Conservation (phyloP, 495 filamentous ascomycete genomes). For the Xylaria intraflava region DNA sequence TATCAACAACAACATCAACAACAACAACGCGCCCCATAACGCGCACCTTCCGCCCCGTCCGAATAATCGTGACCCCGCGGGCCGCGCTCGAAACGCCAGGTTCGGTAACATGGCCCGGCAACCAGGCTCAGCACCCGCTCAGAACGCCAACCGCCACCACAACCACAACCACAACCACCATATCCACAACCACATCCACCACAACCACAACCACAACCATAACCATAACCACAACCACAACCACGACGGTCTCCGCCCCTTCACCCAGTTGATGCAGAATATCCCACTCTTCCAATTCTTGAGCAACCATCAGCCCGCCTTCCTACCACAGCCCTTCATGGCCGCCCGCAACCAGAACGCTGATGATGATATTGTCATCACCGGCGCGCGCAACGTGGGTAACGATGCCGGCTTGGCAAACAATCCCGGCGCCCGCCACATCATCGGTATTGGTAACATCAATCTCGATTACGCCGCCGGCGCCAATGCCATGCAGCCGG, state of each 20-base stretch:
- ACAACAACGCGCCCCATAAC: background rate
- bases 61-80: background rate
- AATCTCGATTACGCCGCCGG: conserved; percentile 18
- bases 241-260: background rate
- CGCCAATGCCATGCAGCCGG: background rate
- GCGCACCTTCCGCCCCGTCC: background rate
- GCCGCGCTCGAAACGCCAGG: conserved; percentile 1
- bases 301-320: background rate
- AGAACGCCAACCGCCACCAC: background rate
- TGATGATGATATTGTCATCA: conserved; percentile 32
- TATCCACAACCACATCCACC: background rate
- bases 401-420: background rate
- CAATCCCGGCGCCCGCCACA: background rate
- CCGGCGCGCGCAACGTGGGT: conserved; percentile 19
- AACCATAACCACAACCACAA: background rate
- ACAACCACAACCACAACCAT: background rate
- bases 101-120: background rate
- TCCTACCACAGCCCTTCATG: conserved; percentile 1
- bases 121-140: background rate
- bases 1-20: background rate
- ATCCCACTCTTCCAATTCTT: conserved; percentile 13
- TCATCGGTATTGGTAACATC: conserved; percentile 2
- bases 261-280: conserved; percentile 5
- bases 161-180: background rate
- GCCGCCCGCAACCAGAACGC: conserved; percentile 3